phyloP scores from a whole-genome alignment of 176 grass and related monocot genomes.

The Tillandsia leiboldiana region DNA sequence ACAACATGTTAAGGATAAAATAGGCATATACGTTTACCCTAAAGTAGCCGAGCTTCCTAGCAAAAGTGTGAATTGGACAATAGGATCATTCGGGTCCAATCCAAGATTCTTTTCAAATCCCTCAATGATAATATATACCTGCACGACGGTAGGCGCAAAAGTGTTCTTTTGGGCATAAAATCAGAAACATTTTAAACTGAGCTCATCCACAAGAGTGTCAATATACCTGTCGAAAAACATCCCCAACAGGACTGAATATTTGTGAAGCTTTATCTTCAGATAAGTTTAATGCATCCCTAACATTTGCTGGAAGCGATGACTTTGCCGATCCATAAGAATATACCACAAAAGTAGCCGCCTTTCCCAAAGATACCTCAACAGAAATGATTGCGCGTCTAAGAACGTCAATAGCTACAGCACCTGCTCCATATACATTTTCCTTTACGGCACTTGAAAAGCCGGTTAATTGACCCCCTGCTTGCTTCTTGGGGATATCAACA shows the following conservation, averaged over 20 bases:
- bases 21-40: slow-evolving; percentile 32
- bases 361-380: slow-evolving; percentile 59
- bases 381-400: slow-evolving; percentile 50
- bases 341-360: slow-evolving; percentile 37
- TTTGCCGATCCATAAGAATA: slow-evolving; percentile 74
- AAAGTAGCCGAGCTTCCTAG: slow-evolving; percentile 62
- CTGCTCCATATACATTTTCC: slow-evolving; percentile 41
- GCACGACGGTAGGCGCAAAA: slow-evolving; percentile 12
- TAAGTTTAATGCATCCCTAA: slow-evolving; percentile 49
- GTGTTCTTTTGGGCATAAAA: not conserved
- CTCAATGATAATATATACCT: slow-evolving; percentile 54
- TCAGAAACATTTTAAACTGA: not conserved
- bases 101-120: slow-evolving; percentile 81
- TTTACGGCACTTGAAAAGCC: slow-evolving; percentile 40
- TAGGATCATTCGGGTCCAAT: slow-evolving; percentile 81
- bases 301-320: slow-evolving; percentile 59
- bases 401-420: slow-evolving; percentile 35
- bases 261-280: slow-evolving; percentile 72
- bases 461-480: slow-evolving; percentile 32
- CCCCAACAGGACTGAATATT: slow-evolving; percentile 45
- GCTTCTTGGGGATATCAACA: slow-evolving; percentile 41
- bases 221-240: slow-evolving; percentile 74
- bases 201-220: not conserved
- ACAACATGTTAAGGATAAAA: not conserved
- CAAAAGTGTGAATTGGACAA: slow-evolving; percentile 58